Conservation (phyloP, 495 filamentous ascomycete species). For the Darksidea phi region DNA sequence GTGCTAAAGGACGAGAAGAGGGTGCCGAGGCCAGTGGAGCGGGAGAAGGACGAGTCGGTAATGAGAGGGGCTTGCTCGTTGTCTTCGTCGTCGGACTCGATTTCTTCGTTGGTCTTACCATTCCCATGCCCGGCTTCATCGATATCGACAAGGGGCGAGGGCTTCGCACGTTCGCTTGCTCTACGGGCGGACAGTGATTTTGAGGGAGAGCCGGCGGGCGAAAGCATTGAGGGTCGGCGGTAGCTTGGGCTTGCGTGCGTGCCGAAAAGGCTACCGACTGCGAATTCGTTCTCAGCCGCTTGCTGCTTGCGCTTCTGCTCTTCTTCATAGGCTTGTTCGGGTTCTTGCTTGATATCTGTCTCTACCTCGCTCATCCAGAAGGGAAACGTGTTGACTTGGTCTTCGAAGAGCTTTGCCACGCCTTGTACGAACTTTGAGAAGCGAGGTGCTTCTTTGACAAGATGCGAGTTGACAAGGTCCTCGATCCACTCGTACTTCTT, state of each 20-base stretch:
- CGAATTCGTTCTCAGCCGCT: conserved; percentile 79
- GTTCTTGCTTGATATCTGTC: conserved; percentile 88
- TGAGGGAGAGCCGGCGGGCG: conserved; percentile 38
- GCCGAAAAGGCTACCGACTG: conserved; percentile 79
- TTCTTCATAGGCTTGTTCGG: conserved; percentile 83
- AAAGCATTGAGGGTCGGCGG: conserved; percentile 15
- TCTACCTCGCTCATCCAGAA: conserved; percentile 93
- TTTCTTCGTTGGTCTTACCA: conserved; percentile 42
- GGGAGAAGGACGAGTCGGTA: conserved; percentile 35
- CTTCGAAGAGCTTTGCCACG: conserved; percentile 85
- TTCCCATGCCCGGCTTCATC: conserved; percentile 24
- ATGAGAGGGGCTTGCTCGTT: conserved; percentile 23
- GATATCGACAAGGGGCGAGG: neutral
- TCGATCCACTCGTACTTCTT: conserved; percentile 82
- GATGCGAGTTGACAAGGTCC: conserved; percentile 86
- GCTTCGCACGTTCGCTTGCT: conserved; percentile 4
- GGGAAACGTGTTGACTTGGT: conserved; percentile 90
- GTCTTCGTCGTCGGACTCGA: conserved; percentile 48
- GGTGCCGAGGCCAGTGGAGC: conserved; percentile 47
- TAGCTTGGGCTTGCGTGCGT: conserved; percentile 46
- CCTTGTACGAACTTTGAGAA: conserved; percentile 98
- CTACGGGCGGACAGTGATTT: conserved; percentile 1
- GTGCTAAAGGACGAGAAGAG: conserved; percentile 73
- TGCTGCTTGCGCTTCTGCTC: conserved; percentile 79
- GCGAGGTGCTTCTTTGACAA: conserved; percentile 81